Evolutionary conservation across 1,139 yeast species (phyloP), one percentile per base, ranked within the genome.

Genomic region (Pichia sp.): DNA sequence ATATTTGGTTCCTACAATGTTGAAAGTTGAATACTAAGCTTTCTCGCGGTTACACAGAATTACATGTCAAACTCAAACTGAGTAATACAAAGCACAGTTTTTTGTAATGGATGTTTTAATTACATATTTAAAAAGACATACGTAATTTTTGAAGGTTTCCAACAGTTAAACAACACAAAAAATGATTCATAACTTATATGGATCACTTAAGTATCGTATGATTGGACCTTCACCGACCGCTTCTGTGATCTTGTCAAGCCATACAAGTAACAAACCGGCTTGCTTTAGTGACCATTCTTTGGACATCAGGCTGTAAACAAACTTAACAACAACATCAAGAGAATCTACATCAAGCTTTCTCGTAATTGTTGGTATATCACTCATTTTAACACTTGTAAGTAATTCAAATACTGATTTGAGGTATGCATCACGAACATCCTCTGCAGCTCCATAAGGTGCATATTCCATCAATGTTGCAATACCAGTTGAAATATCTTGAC

Each of bases 171-270:
- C 15, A 26, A 6, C 18, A 14, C 7, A 9, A 3, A 12, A 9
- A 7, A 7, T 25, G 15, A 33, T 33, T 40, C 21, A 42, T 40
- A 51, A 31, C 34, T 43, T 52, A 30, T 48, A 46, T 22, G 52
- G 52, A 42, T 89, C 97, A 37, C 88, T 75, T 64, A 88, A 71
- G 62, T 77, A 86, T 54, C 96, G 78, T 38, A 84, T 84, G 53
- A 91, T 82, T 33, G 95, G 84, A 10, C 95, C 96, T 59, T 84
- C 79, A 15, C 97, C 97, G 12, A 89, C 77, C 34, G 76, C 65
- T 48, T 83, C 94, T 31, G 85, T 80, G 21, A 93, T 76, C 63
- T 86, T 88, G 54, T 91, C 97, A 59, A 83, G 86, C 98, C 98
- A 93, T 31, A 79, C 74, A 56, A 93, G 74, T 54, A 93, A 63